Conservation (phyloP, 192 early-diverging fungal species). For the Coemansia sp. region DNA sequence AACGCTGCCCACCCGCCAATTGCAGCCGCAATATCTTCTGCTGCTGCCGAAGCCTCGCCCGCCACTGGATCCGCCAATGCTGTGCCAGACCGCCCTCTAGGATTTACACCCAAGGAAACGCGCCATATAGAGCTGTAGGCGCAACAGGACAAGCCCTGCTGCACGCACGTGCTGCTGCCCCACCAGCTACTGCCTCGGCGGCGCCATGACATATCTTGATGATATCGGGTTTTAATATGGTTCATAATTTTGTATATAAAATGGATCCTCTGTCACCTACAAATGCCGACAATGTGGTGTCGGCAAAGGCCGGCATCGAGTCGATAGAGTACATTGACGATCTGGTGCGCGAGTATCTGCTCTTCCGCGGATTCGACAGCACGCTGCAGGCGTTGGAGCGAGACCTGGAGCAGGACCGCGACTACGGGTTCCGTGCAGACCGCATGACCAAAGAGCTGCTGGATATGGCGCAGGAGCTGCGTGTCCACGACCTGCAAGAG, state of each 20-base stretch:
- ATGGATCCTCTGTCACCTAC: neutral
- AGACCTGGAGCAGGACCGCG: constrained; percentile 38
- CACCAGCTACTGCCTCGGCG: constrained; percentile 7
- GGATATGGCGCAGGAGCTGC: constrained; percentile 30
- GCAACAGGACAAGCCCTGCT: neutral
- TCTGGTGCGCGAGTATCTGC: constrained; percentile 47
- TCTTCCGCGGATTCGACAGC: constrained; percentile 46
- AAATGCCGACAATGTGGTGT: constrained; percentile 21
- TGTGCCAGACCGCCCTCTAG: constrained; percentile 12
- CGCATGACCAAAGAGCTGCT: constrained; percentile 42
- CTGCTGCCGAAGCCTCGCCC: neutral
- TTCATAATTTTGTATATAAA: no score
- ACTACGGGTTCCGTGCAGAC: constrained; percentile 44
- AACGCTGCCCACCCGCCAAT: constrained; percentile 56
- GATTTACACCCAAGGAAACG: constrained; percentile 49
- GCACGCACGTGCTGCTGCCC: constrained; percentile 18
- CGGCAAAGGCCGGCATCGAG: constrained; percentile 51
- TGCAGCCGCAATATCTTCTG: neutral
- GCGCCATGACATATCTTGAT: neutral
- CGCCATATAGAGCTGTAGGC: constrained; percentile 41
- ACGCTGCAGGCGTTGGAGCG: constrained; percentile 42
- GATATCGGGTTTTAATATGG: no score
- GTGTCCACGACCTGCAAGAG: constrained; percentile 25
- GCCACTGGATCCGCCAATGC: neutral
- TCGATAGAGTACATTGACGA: constrained; percentile 51